These are phyloP conservation scores for Candida tammaniensis DNA, from an alignment of 805 yeast species.

Conservation along the genomic window DNA sequence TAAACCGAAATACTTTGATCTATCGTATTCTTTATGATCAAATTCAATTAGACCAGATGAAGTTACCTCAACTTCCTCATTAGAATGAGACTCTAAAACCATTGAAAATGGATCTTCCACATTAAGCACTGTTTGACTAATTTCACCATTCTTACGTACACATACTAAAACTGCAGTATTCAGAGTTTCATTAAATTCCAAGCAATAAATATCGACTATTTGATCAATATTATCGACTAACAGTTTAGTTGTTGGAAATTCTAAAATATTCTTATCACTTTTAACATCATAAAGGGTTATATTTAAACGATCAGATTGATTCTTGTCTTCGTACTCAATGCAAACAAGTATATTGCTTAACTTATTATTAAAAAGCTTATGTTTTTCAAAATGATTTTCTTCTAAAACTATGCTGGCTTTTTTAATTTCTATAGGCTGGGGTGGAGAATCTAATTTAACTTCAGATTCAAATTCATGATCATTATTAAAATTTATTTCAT, in stretches of 20 bases:
- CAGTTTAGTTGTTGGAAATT: not conserved
- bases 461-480: conserved; percentile 4
- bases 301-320: conserved; percentile 1
- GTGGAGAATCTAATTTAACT: conserved; percentile 1
- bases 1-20: conserved; percentile 16
- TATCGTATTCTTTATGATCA: conserved; percentile 6
- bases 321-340: conserved; percentile 10
- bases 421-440: not conserved
- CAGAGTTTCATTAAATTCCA: conserved; percentile 2
- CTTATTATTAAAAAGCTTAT: conserved; percentile 13
- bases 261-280: not conserved
- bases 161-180: conserved; percentile 6
- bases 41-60: conserved; percentile 16
- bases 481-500: conserved; percentile 4
- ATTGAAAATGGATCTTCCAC: conserved; percentile 11
- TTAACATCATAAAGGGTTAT: conserved; percentile 7
- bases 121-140: conserved; percentile 10
- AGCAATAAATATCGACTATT: conserved; percentile 10
- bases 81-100: not conserved
- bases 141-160: conserved; percentile 12
- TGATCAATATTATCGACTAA: conserved; percentile 2
- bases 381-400: conserved; percentile 2
- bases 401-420: not conserved
- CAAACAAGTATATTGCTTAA: conserved; percentile 9
- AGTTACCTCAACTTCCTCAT: not conserved